phyloP scores from a whole-genome alignment of 768 basidiomycete species.

The Mycena chlorophos region DNA sequence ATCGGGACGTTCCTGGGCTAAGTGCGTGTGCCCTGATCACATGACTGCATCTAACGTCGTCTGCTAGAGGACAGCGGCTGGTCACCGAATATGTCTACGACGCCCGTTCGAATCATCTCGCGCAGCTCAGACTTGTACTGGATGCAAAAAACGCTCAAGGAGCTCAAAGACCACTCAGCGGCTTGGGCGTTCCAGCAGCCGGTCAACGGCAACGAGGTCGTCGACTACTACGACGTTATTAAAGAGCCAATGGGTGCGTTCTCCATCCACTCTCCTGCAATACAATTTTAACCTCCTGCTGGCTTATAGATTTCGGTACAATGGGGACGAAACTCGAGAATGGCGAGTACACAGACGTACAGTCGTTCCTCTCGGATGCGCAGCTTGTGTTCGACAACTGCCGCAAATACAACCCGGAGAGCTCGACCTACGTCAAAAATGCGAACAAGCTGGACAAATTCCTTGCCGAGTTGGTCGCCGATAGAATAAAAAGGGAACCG shows the following conservation, averaged over 20 bases:
- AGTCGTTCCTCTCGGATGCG: slow-evolving; percentile 76
- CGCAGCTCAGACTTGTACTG: slow-evolving; percentile 58
- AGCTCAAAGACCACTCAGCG: slow-evolving; percentile 72
- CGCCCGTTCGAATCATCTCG: slow-evolving; percentile 42
- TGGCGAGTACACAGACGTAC: slow-evolving; percentile 78
- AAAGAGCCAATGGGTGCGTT: slow-evolving; percentile 88
- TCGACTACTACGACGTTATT: slow-evolving; percentile 89
- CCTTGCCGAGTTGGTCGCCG: slow-evolving; percentile 55
- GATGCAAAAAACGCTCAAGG: slow-evolving; percentile 78
- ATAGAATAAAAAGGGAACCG: slow-evolving; percentile 33
- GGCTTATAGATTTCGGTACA: slow-evolving; percentile 68
- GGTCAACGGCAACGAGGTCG: slow-evolving; percentile 75
- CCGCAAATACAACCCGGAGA: slow-evolving; percentile 80
- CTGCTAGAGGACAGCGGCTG: slow-evolving; percentile 86
- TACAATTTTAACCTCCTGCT: slow-evolving; percentile 2
- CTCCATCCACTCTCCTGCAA: neutral
- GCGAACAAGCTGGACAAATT: slow-evolving; percentile 83
- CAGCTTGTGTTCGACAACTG: slow-evolving; percentile 90
- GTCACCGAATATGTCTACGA: slow-evolving; percentile 78
- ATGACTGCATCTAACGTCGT: slow-evolving; percentile 4
- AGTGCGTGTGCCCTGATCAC: slow-evolving; percentile 45
- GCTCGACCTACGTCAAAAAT: slow-evolving; percentile 77
- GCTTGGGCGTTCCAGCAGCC: slow-evolving; percentile 89
- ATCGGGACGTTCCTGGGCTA: slow-evolving; percentile 84
- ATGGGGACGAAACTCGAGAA: slow-evolving; percentile 89